Percentiles rank a stretch among this genome's conserved stretches.
Evolutionary conservation across 2,329 filamentous ascomycete species (phyloP).

Genomic region (Verticillium dahliae): DNA sequence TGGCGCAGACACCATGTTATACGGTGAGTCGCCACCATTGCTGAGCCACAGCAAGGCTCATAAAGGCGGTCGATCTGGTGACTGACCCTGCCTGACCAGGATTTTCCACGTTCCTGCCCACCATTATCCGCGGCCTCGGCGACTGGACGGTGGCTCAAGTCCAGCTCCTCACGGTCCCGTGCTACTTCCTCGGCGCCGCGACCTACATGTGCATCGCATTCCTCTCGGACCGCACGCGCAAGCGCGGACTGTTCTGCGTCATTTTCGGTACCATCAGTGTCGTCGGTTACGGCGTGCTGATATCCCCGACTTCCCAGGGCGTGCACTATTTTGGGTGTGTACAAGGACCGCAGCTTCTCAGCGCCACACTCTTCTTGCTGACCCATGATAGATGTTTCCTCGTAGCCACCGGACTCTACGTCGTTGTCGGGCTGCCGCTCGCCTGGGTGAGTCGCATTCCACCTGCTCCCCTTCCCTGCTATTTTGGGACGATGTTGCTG

Average conservation of each 20-base stretch:
- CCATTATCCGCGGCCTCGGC: conserved; percentile 55
- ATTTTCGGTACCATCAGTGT: conserved; percentile 46
- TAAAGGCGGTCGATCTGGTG: background rate
- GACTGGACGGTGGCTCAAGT: conserved; percentile 44
- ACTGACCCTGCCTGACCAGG: conserved; percentile 21
- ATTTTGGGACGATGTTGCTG: conserved; percentile 20
- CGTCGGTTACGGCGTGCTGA: conserved; percentile 51
- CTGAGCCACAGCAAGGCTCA: background rate
- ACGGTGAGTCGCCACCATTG: conserved; percentile 31
- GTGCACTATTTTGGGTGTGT: conserved; percentile 29
- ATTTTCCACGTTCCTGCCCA: conserved; percentile 57
- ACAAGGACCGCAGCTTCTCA: background rate
- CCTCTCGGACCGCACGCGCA: conserved; percentile 59
- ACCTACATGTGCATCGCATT: conserved; percentile 61
- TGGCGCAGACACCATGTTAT: conserved; percentile 69
- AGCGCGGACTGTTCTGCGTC: conserved; percentile 45
- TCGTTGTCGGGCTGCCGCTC: conserved; percentile 48
- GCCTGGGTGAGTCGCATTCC: conserved; percentile 35
- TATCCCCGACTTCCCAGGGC: conserved; percentile 39
- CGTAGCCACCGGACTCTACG: conserved; percentile 67
- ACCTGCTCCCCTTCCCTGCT: background rate
- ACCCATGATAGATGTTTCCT: conserved; percentile 49
- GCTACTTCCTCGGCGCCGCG: conserved; percentile 59
- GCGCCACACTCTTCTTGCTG: background rate
- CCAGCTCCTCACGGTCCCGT: conserved; percentile 59